Evolutionary conservation across 2,329 filamentous ascomycete genomes (phyloP), one percentile per base, ranked within the genome.

Genomic region (Colletotrichum cereale): DNA sequence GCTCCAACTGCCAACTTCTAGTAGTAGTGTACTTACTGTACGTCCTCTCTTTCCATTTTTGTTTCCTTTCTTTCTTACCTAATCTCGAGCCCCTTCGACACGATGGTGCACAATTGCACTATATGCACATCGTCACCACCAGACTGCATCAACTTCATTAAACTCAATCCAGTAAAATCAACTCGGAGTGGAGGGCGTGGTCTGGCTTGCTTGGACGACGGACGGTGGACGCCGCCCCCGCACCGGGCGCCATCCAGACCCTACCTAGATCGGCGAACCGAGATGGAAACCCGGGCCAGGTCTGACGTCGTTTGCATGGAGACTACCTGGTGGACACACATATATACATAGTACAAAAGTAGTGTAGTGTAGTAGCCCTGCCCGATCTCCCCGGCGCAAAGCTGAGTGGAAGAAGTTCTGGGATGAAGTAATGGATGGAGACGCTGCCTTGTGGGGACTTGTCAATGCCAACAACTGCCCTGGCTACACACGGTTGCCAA

Each of bases 301-400:
- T 70, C 67, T 70, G 67, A 70, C 62, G 67, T 70, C 67, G 62
- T 70, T 58, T 64, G 34, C 53, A 52, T 58, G 52, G 31, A 50
- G 34, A 34, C 62, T 10, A 31, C 31, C 40, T 7, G 16, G 18
- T 26, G 26, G 14, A 14, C 24, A 11, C 31, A 38, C 10, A 11
- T 38, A 11, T 10, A 38, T 10, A n/a, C n/a, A n/a, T n/a, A n/a
- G n/a, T n/a, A n/a, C n/a, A n/a, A n/a, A n/a, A 38, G 36, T 38
- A 38, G 36, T 38, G 36, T n/a, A n/a, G n/a, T 8, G 31, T 34
- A 38, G 36, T 7, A 10, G 18, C 18, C 29, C 26, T 48, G 38
- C 62, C 52, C 62, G 36, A 44, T 50, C 16, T 52, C 42, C 44
- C 40, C 8, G 42, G 38, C n/a, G 12, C 16, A 36, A n/a, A 40